phyloP scores from a whole-genome alignment of 2,329 filamentous ascomycete genomes.

The Phoma sp. region DNA sequence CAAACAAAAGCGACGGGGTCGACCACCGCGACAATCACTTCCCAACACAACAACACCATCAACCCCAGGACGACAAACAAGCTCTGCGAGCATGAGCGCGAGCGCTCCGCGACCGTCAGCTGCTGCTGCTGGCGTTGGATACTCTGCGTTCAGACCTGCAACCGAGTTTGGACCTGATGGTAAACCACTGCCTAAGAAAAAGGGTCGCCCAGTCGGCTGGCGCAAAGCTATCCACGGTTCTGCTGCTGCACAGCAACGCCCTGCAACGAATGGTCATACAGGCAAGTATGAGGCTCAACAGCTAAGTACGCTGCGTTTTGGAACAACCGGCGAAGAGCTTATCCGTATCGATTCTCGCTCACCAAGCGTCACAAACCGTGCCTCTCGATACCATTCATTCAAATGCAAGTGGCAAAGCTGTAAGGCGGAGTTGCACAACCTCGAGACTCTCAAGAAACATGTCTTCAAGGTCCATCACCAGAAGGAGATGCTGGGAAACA shows the following conservation, averaged over 20 bases:
- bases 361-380: constrained; percentile 35
- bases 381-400: constrained; percentile 56
- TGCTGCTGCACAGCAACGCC: constrained; percentile 29
- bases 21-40: constrained; percentile 45
- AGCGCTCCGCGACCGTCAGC: constrained; percentile 31
- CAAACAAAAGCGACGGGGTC: constrained; percentile 43
- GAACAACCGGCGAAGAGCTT: constrained; percentile 23
- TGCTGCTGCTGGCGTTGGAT: constrained; percentile 43
- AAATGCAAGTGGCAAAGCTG: constrained; percentile 67
- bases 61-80: constrained; percentile 25
- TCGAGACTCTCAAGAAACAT: constrained; percentile 67
- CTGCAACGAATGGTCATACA: constrained; percentile 32
- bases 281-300: constrained; percentile 25
- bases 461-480: constrained; percentile 65
- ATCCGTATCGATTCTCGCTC: constrained; percentile 42
- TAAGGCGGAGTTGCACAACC: constrained; percentile 66
- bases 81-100: constrained; percentile 32
- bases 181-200: constrained; percentile 52
- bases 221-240: constrained; percentile 57
- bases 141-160: constrained; percentile 51
- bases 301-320: constrained; percentile 38
- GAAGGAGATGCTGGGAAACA: constrained; percentile 42
- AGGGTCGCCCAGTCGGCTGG: constrained; percentile 59
- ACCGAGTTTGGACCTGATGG: constrained; percentile 43
- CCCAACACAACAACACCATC: constrained; percentile 26